These are phyloP conservation scores for Neurospora terricola DNA, from an alignment of 495 filamentous ascomycete species.

Conservation along the genomic window DNA sequence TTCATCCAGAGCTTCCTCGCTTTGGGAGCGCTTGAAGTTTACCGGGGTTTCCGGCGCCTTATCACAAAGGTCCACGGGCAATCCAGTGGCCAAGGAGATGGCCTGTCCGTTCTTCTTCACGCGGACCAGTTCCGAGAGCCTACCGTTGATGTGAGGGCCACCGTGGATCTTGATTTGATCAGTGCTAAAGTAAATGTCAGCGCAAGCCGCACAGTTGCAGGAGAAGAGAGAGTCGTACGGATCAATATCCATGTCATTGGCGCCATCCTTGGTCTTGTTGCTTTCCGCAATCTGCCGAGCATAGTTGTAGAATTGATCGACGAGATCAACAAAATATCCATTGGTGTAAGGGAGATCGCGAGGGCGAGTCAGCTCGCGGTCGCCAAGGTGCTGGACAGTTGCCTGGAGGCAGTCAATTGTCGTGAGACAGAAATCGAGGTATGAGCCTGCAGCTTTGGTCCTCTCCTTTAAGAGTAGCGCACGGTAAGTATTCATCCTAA, in stretches of 20 bases:
- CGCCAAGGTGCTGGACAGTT: conserved; percentile 67
- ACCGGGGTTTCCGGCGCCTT: conserved; percentile 32
- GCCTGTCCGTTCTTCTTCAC: conserved; percentile 64
- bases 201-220: not conserved
- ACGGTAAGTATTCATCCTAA: conserved; percentile 58
- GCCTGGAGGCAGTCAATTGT: conserved; percentile 79
- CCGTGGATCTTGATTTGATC: conserved; percentile 65
- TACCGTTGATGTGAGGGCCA: conserved; percentile 66
- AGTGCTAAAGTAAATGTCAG: conserved; percentile 41
- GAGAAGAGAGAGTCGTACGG: conserved; percentile 29
- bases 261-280: conserved; percentile 37
- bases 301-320: conserved; percentile 74
- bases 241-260: conserved; percentile 41
- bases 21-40: conserved; percentile 53
- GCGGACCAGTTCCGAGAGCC: conserved; percentile 67
- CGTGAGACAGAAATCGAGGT: conserved; percentile 75
- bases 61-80: conserved; percentile 36
- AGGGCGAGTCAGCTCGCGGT: conserved; percentile 69
- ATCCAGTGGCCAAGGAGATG: conserved; percentile 60
- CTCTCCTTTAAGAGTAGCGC: conserved; percentile 59
- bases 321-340: conserved; percentile 88
- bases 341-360: conserved; percentile 80
- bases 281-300: conserved; percentile 45
- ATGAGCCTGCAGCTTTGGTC: conserved; percentile 54
- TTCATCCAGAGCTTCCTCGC: conserved; percentile 51